Base-by-base conservation (phyloP, 106 monocot species). In the Agapanthus africanus region DNA sequence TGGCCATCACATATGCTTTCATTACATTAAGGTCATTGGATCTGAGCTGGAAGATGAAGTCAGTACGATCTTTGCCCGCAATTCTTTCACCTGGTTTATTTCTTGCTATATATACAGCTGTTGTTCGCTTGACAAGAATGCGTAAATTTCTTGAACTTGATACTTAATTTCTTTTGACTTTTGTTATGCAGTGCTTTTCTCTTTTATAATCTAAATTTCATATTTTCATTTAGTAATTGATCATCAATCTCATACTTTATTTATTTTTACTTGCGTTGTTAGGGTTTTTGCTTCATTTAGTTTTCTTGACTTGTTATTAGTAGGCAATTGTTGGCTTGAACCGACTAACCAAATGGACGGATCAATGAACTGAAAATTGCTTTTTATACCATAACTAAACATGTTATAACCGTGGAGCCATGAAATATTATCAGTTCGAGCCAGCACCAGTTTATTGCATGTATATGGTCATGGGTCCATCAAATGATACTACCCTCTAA, bases 1-100 rank as follows among this genome's bases (percentile, higher is more conserved):
- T 67, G 27, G 83, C 84, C 27, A 73, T 84, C 40, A 71, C 71
- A 49, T 81, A 81, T 72, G 83, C 90, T 74, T 59, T 86, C 40
- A 65, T 76, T 57, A 77, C 71, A 38, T 75, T 82, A 54, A 86
- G 77, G 62, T 63, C 81, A 63, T 13, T 69, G 57, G 81, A 86
- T 61, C 52, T 81, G 65, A 70, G 40, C 40, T 86, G 90, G 79
- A 44, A 67, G 27, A 81, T 74, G 78, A 86, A 81, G 74, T 78
- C 80, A 49, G 16, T 90, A 57, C 68, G 73, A 50, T 71, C 81
- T 71, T 71, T 84, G 52, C 90, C 90, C 23, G 81, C 79, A 73
- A 83, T 90, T 77, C 10, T 87, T 40, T 73, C 81, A 35, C 90
- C 90, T 64, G 76, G 36, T 67, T 70, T 90, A 51, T 67, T 78